phyloP scores from a whole-genome alignment of 306 rosid genomes.

The Dryas alaskensis region DNA sequence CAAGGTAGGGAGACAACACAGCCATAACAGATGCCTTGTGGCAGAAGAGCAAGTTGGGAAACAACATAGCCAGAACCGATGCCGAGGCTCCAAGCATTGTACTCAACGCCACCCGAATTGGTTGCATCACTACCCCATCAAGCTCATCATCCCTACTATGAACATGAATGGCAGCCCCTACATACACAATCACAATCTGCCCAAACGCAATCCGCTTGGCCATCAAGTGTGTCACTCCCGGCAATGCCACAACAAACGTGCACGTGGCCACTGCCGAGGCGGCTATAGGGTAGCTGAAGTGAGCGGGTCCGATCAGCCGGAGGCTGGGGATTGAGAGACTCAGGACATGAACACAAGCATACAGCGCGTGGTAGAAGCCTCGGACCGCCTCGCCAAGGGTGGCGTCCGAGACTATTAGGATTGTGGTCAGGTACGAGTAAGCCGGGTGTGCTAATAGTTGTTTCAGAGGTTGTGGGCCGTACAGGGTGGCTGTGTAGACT shows the following conservation, averaged over 20 bases:
- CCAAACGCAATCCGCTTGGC: constrained; percentile 65
- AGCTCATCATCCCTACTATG: constrained; percentile 13
- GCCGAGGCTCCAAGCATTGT: constrained; percentile 72
- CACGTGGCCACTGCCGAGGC: constrained; percentile 38
- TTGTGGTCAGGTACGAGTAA: constrained; percentile 52
- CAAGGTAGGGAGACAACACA: constrained; percentile 54
- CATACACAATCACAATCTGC: constrained; percentile 67
- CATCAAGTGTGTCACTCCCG: constrained; percentile 45
- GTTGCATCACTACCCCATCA: constrained; percentile 26
- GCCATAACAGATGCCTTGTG: constrained; percentile 35
- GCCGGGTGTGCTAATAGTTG: constrained; percentile 49
- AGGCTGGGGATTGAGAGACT: constrained; percentile 34
- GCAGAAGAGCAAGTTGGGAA: constrained; percentile 36
- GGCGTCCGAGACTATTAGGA: constrained; percentile 53
- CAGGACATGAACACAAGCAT: constrained; percentile 41
- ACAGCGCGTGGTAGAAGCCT: constrained; percentile 53
- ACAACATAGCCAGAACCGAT: constrained; percentile 51
- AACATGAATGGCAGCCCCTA: constrained; percentile 50
- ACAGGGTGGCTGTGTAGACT: constrained; percentile 44
- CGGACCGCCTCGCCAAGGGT: constrained; percentile 63
- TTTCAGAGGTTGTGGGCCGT: constrained; percentile 40
- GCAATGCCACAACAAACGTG: constrained; percentile 57
- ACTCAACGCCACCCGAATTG: constrained; percentile 50
- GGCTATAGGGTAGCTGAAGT: constrained; percentile 29
- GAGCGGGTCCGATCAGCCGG: constrained; percentile 42